Evolutionary conservation across 768 basidiomycete genomes (phyloP).

Genomic region (Cytidiella melzeri): DNA sequence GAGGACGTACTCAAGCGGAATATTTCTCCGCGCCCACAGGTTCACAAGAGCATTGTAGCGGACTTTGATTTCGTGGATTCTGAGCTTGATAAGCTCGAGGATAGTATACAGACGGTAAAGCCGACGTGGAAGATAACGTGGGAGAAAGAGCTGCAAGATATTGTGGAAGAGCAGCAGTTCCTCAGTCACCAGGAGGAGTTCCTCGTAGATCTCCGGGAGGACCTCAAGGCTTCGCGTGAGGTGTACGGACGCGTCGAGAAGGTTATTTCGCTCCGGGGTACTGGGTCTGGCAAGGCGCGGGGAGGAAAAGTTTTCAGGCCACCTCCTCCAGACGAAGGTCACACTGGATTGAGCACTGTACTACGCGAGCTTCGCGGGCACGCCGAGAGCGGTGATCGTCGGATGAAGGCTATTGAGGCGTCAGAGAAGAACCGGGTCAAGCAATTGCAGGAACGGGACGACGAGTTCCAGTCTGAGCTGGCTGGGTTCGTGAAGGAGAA

Average conservation of each 20-base stretch:
- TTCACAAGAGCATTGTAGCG: constrained; percentile 65
- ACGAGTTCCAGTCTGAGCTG: constrained; percentile 84
- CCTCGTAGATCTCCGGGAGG: constrained; percentile 80
- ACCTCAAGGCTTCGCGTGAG: constrained; percentile 83
- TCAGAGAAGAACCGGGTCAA: constrained; percentile 76
- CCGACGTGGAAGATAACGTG: constrained; percentile 99
- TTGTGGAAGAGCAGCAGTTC: constrained; percentile 96
- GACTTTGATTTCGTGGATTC: constrained; percentile 60
- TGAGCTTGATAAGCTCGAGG: constrained; percentile 72
- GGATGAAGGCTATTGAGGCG: constrained; percentile 90
- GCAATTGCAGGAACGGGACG: constrained; percentile 64
- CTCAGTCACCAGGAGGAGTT: constrained; percentile 90
- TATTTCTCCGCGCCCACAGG: constrained; percentile 69
- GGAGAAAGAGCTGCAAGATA: constrained; percentile 93
- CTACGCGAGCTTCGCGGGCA: constrained; percentile 89
- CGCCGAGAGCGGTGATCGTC: constrained; percentile 70
- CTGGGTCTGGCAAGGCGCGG: constrained; percentile 33
- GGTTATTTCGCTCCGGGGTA: constrained; percentile 66
- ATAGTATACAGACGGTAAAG: constrained; percentile 83
- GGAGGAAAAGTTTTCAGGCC: constrained; percentile 41
- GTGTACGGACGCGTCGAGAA: constrained; percentile 90
- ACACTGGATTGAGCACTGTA: constrained; percentile 65
- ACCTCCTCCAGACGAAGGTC: constrained; percentile 59
- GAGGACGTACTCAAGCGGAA: constrained; percentile 90
- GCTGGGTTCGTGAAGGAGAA: constrained; percentile 79